Base-by-base conservation (phyloP, 257 asterid genomes). In the Capsicum chinense region DNA sequence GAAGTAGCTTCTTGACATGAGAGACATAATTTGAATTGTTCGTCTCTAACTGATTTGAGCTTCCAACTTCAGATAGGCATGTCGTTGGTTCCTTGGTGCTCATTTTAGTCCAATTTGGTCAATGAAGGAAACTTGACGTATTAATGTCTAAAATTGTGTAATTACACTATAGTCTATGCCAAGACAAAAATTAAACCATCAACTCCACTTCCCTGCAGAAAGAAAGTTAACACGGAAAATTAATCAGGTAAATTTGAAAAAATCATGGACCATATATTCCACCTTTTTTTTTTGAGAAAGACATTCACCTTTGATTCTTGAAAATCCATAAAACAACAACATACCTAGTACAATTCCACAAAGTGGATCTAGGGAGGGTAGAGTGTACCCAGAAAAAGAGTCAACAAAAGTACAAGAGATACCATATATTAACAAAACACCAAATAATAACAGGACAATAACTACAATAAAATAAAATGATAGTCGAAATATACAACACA, bases 1-100 rank as follows among this genome's bases (percentile, higher is more conserved):
- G 83, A 47, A 94, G 87, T 82, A 96, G 92, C 86, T 90, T 91
- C 92, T 91, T 92, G 60, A 88, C 98, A n/a, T 80, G 87, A 47
- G 85, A 83, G 7, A 93, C 93, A 47, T 67, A 83, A 26, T 79
- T 80, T 12, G 94, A 88, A 85, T 84, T 79, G 79, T 83, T 87
- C 13, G 84, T 67, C 71, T 84, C 90, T 0, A 90, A 86, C 16
- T 85, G 79, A 82, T 88, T 86, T 14, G 91, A 79, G 88, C 67
- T 86, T 64, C 83, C 90, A 14, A 68, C 81, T 64, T 79, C 80
- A 50, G 47, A 35, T 21, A 12, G 21, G 47, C 52, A 12, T 13
- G 42, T 6, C 62, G 50, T 62, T 50, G n/a, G 47, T 50, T 74
- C 62, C 62, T 12, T 21, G 81, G 44, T 74, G 44, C 44, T 74